A percentile compares a stretch with the other conserved stretches of the same genome.
Conservation (phyloP, 352 stramenopile species). For the Globisporangium mamillatum region DNA sequence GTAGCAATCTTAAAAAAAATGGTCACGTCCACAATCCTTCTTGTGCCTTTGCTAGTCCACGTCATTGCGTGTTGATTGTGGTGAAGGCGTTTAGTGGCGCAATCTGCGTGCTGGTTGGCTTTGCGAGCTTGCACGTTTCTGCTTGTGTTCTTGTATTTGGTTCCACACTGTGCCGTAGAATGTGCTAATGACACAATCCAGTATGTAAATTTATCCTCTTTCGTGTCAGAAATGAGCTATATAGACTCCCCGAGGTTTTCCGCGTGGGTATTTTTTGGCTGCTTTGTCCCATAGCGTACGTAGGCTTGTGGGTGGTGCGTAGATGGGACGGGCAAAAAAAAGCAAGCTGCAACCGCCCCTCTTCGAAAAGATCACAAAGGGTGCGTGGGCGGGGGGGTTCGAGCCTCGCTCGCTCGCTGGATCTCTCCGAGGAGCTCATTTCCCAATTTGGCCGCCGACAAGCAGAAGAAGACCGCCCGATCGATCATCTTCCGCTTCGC, state of each 20-base stretch:
- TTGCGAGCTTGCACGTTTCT: background rate
- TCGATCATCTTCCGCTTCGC: conserved; percentile 13
- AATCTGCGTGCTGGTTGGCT: background rate
- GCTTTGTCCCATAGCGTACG: background rate
- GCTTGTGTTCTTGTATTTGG: too few relatives aligned
- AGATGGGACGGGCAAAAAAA: background rate
- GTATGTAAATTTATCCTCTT: background rate
- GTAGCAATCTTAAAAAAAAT: too few relatives aligned
- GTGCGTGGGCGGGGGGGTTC: background rate
- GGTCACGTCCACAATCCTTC: too few relatives aligned
- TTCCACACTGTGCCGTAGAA: background rate
- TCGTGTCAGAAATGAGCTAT: background rate
- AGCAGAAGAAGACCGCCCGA: conserved; percentile 12
- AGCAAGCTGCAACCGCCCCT: background rate
- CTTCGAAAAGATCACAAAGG: background rate
- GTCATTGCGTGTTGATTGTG: too few relatives aligned
- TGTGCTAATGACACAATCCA: background rate
- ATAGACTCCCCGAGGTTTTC: background rate
- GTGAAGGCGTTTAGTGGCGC: background rate
- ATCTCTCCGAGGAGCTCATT: conserved; percentile 11
- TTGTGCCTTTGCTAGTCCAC: too few relatives aligned
- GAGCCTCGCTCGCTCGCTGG: background rate
- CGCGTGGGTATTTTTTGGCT: background rate
- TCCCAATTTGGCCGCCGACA: conserved; percentile 16
- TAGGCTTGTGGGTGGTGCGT: background rate